Percentiles rank a stretch among this genome's conserved stretches.
These are phyloP conservation scores for Paramecium sexaurelia DNA, from an alignment of 73 alveolate genomes.

Conservation along the genomic window DNA sequence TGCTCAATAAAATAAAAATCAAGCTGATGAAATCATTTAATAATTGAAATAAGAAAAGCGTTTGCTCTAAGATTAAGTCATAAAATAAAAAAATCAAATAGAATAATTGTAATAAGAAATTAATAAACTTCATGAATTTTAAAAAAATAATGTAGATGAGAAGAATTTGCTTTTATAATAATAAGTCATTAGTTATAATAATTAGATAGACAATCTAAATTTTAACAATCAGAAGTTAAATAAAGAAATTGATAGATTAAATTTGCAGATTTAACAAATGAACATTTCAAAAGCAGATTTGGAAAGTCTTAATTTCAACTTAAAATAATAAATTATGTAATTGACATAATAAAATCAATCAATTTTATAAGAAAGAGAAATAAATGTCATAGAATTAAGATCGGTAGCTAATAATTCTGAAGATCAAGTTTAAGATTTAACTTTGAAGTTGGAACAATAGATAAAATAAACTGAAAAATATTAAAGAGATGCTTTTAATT, in stretches of 20 bases:
- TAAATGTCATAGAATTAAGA: neutral
- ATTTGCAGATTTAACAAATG: neutral
- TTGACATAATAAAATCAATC: neutral
- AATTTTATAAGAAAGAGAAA: neutral
- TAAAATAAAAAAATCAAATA: neutral
- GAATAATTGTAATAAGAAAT: neutral
- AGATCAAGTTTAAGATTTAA: neutral
- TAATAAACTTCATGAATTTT: neutral
- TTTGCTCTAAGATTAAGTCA: neutral
- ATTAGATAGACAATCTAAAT: neutral
- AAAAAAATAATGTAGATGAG: neutral
- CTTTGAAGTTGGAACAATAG: neutral
- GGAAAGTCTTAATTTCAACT: neutral
- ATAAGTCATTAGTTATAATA: neutral
- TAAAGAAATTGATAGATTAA: neutral
- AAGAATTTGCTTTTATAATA: neutral
- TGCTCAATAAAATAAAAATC: neutral
- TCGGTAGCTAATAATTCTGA: neutral
- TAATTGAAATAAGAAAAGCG: neutral
- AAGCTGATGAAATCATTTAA: neutral
- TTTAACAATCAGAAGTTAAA: neutral
- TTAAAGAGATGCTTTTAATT: neutral
- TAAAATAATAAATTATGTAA: neutral
- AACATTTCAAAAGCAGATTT: neutral
- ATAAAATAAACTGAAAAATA: neutral